These are phyloP conservation scores for Trifolium dubium DNA, from an alignment of 306 rosid genomes.

Conservation along the genomic window DNA sequence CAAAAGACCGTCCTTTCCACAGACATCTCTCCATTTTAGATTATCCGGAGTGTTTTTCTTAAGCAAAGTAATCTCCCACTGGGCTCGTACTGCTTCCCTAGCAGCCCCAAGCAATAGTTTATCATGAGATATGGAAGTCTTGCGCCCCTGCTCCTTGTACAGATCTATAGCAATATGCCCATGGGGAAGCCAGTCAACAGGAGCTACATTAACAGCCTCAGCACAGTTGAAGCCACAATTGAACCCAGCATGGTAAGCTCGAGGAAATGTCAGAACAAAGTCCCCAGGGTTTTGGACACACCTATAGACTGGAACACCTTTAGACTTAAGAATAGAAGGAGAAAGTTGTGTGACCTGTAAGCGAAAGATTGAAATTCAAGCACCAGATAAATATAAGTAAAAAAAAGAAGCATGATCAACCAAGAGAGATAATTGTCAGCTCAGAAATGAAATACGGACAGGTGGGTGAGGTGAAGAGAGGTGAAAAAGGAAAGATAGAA, in stretches of 20 bases:
- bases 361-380: conserved; percentile 39
- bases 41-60: conserved; percentile 77
- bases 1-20: conserved; percentile 89
- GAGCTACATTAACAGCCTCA: conserved; percentile 99
- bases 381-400: conserved; percentile 18
- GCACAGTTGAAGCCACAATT: conserved; percentile 99
- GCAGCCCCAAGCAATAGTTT: conserved; percentile 97
- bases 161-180: conserved; percentile 91
- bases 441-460: conserved; percentile 21
- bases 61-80: conserved; percentile 89
- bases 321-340: conserved; percentile 83
- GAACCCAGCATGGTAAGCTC: conserved; percentile 98
- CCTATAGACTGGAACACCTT: conserved; percentile 96
- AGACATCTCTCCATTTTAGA: conserved; percentile 80
- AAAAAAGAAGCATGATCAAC: conserved; percentile 35
- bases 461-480: conserved; percentile 14
- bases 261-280: conserved; percentile 96
- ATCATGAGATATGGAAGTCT: conserved; percentile 97
- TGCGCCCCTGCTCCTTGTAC: conserved; percentile 84
- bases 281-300: conserved; percentile 96
- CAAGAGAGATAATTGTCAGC: conserved; percentile 20
- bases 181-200: conserved; percentile 98
- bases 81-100: conserved; percentile 97
- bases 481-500: conserved; percentile 16
- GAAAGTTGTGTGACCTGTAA: conserved; percentile 97